Evolutionary conservation across 768 basidiomycete species (phyloP), one percentile per base, ranked within the genome.

Genomic region (Hortiboletus flavorubellus): DNA sequence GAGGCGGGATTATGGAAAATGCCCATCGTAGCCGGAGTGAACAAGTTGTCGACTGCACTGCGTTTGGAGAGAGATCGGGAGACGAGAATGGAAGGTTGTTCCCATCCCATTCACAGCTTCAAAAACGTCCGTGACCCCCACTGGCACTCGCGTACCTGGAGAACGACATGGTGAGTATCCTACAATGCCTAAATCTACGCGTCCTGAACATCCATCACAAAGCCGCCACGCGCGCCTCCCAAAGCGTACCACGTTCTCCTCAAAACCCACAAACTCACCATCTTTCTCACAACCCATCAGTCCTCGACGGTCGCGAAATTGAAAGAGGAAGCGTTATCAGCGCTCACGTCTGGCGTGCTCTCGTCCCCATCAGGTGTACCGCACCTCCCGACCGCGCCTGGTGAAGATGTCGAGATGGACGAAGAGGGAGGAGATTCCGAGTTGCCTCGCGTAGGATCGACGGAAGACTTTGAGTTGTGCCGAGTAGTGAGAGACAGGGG

Each of bases 201-300:
- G 29, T 47, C 44, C 39, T 54, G 11, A 58, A 46, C 11, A 3
- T 10, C 9, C 29, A 26, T 31, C 23, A 8, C 11, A 52, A 54
- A 83, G 86, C 83, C 83, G 29, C 78, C 75, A 12, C 78, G 80
- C 64, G 59, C 74, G 14, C 78, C 77, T 39, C 83, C 85, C 8
- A 88, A 84, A 71, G 74, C 81, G 46, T 84, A 85, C 71, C 83
- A 87, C 51, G 64, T 91, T 16, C 76, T 83, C n/a, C 69, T 90
- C 60, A 89, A 87, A 64, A 86, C 87, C 0, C 87, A 90, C 74
- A 87, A 82, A 59, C 72, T 87, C 49, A 85, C 85, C 7, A 73
- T 89, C 60, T 77, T 86, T 62, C 71, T 86, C 58, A 81, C 83
- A 8, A 76, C 78, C 10, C 69, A 77, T 40, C 83, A 81, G 8